A percentile compares a stretch with the other conserved stretches of the same genome.
phyloP scores from a whole-genome alignment of 2,329 filamentous ascomycete species.

The Aspergillus puulaauensis region DNA sequence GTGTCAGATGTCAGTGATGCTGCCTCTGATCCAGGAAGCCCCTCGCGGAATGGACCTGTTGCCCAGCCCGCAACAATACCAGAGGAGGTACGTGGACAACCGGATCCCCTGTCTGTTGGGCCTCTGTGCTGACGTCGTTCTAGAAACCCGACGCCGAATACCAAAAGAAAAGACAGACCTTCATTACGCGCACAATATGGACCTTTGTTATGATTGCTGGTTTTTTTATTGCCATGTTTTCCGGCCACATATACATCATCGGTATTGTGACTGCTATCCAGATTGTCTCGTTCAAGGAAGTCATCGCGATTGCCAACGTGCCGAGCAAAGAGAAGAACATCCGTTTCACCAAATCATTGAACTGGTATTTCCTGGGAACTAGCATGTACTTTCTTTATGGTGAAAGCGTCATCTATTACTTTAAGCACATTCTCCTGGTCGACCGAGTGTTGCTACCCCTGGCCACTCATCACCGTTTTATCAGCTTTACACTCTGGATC shows the following conservation, averaged over 20 bases:
- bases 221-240: constrained; percentile 91
- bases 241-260: constrained; percentile 96
- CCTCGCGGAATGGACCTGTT: constrained; percentile 44
- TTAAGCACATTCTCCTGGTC: constrained; percentile 96
- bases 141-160: constrained; percentile 62
- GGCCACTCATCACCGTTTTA: constrained; percentile 96
- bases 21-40: constrained; percentile 51
- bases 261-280: constrained; percentile 89
- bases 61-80: constrained; percentile 33
- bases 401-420: constrained; percentile 99
- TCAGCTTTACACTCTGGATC: constrained; percentile 97
- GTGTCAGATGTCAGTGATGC: constrained; percentile 57
- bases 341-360: constrained; percentile 90
- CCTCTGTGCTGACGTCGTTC: constrained; percentile 8
- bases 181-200: constrained; percentile 96
- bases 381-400: constrained; percentile 99
- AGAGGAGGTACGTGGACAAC: constrained; percentile 31
- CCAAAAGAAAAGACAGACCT: constrained; percentile 98
- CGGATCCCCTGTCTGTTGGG: not conserved
- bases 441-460: constrained; percentile 90
- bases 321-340: constrained; percentile 87
- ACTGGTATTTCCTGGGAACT: constrained; percentile 98
- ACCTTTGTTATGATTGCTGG: constrained; percentile 93
- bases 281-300: constrained; percentile 98
- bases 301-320: constrained; percentile 95